Evolutionary conservation across 2,329 filamentous ascomycete species (phyloP), one percentile per base, ranked within the genome.

Genomic region (Neophaeococcomyces aloes): DNA sequence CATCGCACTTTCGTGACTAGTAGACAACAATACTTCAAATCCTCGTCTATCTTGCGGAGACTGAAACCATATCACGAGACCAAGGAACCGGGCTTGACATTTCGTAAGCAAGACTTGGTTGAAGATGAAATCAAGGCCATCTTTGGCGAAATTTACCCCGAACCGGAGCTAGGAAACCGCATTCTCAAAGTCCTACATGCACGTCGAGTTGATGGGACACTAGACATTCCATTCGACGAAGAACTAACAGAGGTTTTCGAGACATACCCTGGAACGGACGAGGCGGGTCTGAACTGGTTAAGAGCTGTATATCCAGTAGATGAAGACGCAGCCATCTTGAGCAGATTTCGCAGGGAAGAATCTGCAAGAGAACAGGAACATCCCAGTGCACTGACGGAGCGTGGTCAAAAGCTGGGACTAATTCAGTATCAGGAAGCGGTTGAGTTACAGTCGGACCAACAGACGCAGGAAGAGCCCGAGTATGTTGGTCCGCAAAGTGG

Each of bases 271-370:
- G 48, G 61, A 19, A 50, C 57, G 15, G 57, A 61, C 27, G 55
- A 67, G 7, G 57, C 62, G 29, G 54, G 51, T 11, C 49, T 71
- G 29, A 45, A 59, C 32, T 71, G 65, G 61, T 56, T 71, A 4
- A 64, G 68, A 13, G 45, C 48, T 15, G 59, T 62, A 11, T 62
- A 66, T 23, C 65, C 67, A 0, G 44, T 70, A 10, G 67, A 71
- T 18, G 68, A 71, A 50, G 68, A 71, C 50, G 65, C 65, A 5
- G 67, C 67, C 2, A 69, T 71, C n/a, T 38, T 70, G 14, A 59
- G 59, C 11, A 62, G 68, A 2, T 63, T 71, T 23, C 54, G 56
- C 18, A 44, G 51, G 13, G 58, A 60, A 45, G 53, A 57, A 13
- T 25, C 44, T 15, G 45, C 47, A 18, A 33, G 38, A 13, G 45